Percentiles rank a stretch among this genome's conserved stretches.
Evolutionary conservation across 73 alveolate species (phyloP).

Genomic region (Chromera velia): DNA sequence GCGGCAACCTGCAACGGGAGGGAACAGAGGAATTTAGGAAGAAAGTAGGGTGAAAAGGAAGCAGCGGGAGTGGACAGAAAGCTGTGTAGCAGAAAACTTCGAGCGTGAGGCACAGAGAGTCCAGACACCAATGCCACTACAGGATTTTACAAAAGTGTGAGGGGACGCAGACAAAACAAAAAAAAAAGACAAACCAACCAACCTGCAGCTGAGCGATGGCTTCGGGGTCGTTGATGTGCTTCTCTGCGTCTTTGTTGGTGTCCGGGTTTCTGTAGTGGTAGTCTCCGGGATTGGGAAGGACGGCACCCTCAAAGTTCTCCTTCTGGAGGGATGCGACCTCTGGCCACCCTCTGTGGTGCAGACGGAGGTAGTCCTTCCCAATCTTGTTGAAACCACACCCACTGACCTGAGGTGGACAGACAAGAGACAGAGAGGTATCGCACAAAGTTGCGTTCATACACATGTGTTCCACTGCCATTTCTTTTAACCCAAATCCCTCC

Average conservation of each 20-base stretch:
- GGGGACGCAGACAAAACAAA: too few relatives aligned
- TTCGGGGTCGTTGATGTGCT: constrained; percentile 44
- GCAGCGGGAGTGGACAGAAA: too few relatives aligned
- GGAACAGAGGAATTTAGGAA: too few relatives aligned
- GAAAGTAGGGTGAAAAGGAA: too few relatives aligned
- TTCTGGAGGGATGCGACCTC: not conserved
- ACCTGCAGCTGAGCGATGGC: constrained; percentile 33
- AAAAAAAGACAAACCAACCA: not conserved
- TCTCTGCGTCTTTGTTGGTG: constrained; percentile 25
- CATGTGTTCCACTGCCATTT: too few relatives aligned
- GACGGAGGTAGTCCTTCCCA: constrained; percentile 13
- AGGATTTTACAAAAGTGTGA: too few relatives aligned
- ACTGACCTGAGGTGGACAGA: constrained; percentile 22
- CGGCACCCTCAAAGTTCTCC: constrained; percentile 18
- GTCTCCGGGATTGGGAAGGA: constrained; percentile 24
- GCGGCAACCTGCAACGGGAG: constrained; percentile 35
- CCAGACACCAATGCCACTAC: too few relatives aligned
- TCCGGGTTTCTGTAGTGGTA: constrained; percentile 25
- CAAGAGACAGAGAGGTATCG: too few relatives aligned
- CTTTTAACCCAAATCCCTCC: too few relatives aligned
- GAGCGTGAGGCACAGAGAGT: too few relatives aligned
- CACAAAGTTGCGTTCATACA: too few relatives aligned
- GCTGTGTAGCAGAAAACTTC: too few relatives aligned
- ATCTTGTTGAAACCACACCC: constrained; percentile 34
- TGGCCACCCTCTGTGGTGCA: constrained; percentile 31